Base-by-base conservation (phyloP, 805 yeast genomes). In the Danielia reshetovae region DNA sequence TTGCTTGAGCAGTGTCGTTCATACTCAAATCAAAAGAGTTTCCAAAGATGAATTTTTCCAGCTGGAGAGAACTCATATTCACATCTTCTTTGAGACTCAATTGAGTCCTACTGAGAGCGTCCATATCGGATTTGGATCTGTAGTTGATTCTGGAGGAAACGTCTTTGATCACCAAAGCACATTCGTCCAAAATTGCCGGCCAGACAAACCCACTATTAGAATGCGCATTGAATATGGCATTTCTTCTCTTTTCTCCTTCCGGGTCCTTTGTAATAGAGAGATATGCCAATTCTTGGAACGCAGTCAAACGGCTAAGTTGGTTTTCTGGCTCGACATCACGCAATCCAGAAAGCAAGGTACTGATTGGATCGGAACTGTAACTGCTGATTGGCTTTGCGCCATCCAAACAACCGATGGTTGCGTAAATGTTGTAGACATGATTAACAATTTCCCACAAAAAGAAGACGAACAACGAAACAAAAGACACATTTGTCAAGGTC, bases 201-300 rank as follows among this genome's bases (percentile, higher is more conserved):
- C 89, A 82, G 6, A 68, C 51, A 41, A 61, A 66, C 2, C 69
- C 65, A 34, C 65, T 60, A 41, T 62, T 71, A 27, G 68, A 60
- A 35, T 67, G 65, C 15, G 72, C 69, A 42, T 68, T 68, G 52
- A 77, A 83, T 18, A 83, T 72, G 3, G 77, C 64, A 18, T 54
- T 44, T 52, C 89, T 68, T 34, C 73, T 60, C 32, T 72, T 68
- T 3, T 58, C 43, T 5, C 60, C 67, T 34, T 60, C 66, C 5
- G 47, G 41, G 27, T 46, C 52, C 1, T 64, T 52, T 3, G 76
- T 59, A 1, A 78, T 72, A 6, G 88, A 63, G 30, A 83, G 63
- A 47, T 73, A 79, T 1, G 85, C 82, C 35, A 83, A 62, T 51
- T 84, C 93, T 57, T 84, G 90, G 59, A 77, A 82, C 2, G 90